Base-by-base conservation (phyloP, 768 basidiomycete genomes). In the Leucocoprinus birnbaumii region DNA sequence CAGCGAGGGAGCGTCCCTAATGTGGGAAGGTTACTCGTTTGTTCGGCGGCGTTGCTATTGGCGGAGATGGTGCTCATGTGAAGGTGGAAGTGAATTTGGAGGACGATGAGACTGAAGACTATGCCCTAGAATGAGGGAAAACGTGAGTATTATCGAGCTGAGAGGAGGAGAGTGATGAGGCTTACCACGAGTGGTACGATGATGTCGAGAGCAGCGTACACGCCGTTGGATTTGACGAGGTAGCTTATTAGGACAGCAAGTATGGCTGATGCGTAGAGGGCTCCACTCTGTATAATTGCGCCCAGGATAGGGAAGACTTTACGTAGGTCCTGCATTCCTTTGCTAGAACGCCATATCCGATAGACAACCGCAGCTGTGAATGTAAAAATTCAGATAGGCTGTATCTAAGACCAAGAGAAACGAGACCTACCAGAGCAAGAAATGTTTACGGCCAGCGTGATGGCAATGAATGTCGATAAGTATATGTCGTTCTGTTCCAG, bases 1-100 rank as follows among this genome's bases (percentile, higher is more conserved):
- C 53, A 55, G 1, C 53, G 53, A 40, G 53, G 53, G 18, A 55
- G 53, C 10, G 53, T 48, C 16, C 53, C 46, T n/a, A 55, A 18
- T 41, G 53, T 55, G 13, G 53, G 53, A 40, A 55, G 45, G 6
- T 45, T 48, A 6, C 22, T 21, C 6, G 51, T 52, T 6, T 16
- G 26, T 18, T 52, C 51, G 19, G 16, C 18, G 25, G 13, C 18
- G 8, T n/a, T 10, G 24, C n/a, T 16, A 26, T 37, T 38, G 1
- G 3, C 40, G 22, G 45, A 18, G 6, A 25, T 7, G 24, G 19
- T 18, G 27, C 18, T 31, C 31, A 38, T 7, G 24, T 16, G n/a
- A 48, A 31, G 31, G 40, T 48, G 53, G 22, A 55, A 35, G 22
- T 55, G 45, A 25, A 55, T 55, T 24, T 55, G 46, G 24, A 55